Evolutionary conservation across 257 asterid genomes (phyloP).

Genomic region (Fraxinus excelsior): DNA sequence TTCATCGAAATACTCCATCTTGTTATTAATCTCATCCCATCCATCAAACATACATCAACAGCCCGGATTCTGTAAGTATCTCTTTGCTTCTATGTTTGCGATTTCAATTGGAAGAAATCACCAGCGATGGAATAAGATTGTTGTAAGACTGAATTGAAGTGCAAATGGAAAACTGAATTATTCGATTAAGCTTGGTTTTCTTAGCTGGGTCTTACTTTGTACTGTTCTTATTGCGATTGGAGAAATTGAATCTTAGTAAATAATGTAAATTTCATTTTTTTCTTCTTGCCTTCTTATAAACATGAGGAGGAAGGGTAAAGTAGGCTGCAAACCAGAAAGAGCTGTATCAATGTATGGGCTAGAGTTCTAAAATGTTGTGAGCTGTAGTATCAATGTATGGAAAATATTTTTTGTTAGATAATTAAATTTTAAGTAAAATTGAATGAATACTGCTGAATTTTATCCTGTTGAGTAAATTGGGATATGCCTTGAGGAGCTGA

Average conservation of each 20-base stretch:
- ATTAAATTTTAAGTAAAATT: background rate
- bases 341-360: background rate
- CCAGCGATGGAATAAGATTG: background rate
- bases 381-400: too few relatives aligned
- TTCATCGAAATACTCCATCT: background rate
- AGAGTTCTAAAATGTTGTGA: background rate
- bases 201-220: background rate
- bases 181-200: background rate
- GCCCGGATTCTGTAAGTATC: background rate
- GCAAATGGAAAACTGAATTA: background rate
- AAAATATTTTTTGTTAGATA: background rate
- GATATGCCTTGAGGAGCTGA: background rate
- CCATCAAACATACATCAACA: background rate
- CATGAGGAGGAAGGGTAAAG: background rate
- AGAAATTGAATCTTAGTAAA: background rate
- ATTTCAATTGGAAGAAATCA: too few relatives aligned
- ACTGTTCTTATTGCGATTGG: background rate
- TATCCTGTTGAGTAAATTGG: background rate
- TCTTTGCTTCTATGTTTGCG: background rate
- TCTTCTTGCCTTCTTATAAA: background rate
- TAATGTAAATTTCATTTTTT: background rate
- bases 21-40: background rate
- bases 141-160: background rate
- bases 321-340: background rate
- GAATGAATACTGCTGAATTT: background rate